phyloP scores from a whole-genome alignment of 106 monocot genomes.

The Phalaenopsis equestris region DNA sequence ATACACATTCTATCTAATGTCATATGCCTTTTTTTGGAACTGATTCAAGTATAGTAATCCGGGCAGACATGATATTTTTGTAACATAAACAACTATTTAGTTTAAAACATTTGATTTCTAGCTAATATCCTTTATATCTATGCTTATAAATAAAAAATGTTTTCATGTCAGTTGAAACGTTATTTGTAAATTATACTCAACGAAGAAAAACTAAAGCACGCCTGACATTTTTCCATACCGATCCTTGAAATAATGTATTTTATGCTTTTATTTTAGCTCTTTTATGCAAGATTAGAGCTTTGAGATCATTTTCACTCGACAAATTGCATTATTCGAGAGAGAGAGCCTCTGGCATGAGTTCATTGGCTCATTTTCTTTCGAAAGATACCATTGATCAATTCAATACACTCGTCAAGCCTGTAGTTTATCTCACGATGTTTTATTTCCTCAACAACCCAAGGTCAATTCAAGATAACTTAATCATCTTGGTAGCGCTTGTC shows the following conservation, averaged over 20 bases:
- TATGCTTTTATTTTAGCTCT: background rate
- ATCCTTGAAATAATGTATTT: background rate
- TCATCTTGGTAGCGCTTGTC: slow-evolving; percentile 56
- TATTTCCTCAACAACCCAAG: slow-evolving; percentile 89
- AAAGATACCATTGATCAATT: slow-evolving; percentile 91
- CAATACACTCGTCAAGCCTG: slow-evolving; percentile 76
- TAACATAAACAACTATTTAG: too few species aligned
- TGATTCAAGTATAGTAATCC: too few species aligned
- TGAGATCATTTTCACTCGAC: slow-evolving; percentile 79
- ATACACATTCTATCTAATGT: too few species aligned
- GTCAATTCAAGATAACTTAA: slow-evolving; percentile 64
- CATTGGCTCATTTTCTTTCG: slow-evolving; percentile 77
- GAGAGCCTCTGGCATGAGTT: slow-evolving; percentile 91
- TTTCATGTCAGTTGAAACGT: too few species aligned
- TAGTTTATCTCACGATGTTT: slow-evolving; percentile 89
- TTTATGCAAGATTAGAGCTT: slow-evolving; percentile 79
- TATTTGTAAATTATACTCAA: too few species aligned
- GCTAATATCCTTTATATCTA: too few species aligned
- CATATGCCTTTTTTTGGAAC: too few species aligned
- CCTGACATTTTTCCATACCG: too few species aligned
- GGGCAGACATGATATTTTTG: too few species aligned
- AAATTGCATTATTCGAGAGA: slow-evolving; percentile 71
- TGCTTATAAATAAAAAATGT: too few species aligned
- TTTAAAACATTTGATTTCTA: too few species aligned
- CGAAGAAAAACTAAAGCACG: too few species aligned